Evolutionary conservation across 1,284 basidiomycete genomes (phyloP).

Genomic region (Golubevia pallescens): DNA sequence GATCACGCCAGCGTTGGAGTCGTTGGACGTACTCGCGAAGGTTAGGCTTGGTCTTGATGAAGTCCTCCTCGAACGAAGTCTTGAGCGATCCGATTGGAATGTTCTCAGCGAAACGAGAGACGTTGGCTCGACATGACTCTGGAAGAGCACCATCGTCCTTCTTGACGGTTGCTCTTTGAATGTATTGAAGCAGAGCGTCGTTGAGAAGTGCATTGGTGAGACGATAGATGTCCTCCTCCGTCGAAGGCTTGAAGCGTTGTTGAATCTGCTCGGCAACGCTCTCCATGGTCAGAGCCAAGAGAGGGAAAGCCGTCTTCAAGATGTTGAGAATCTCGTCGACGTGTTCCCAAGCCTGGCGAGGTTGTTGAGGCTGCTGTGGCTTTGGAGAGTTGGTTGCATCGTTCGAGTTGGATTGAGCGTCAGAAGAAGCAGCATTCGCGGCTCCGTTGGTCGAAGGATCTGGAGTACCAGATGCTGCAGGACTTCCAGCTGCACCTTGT

Average conservation of each 20-base stretch:
- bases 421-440: too few species aligned
- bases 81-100: slow-evolving; percentile 54
- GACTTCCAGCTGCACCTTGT: not conserved
- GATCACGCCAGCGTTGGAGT: slow-evolving; percentile 90
- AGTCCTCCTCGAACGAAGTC: slow-evolving; percentile 91
- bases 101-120: slow-evolving; percentile 76
- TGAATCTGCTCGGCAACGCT: slow-evolving; percentile 96
- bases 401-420: too few species aligned
- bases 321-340: slow-evolving; percentile 94
- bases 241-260: slow-evolving; percentile 85
- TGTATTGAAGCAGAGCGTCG: slow-evolving; percentile 68
- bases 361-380: slow-evolving; percentile 46
- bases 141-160: slow-evolving; percentile 78
- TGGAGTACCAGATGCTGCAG: not conserved
- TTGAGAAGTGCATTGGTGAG: slow-evolving; percentile 82
- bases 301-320: slow-evolving; percentile 93
- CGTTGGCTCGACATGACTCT: slow-evolving; percentile 69
- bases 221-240: slow-evolving; percentile 95
- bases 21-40: slow-evolving; percentile 87
- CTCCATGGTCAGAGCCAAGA: slow-evolving; percentile 92
- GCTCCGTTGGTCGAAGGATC: too few species aligned
- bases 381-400: too few species aligned
- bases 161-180: slow-evolving; percentile 47
- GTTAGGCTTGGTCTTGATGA: slow-evolving; percentile 79
- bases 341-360: slow-evolving; percentile 83